Percentiles rank a stretch among this genome's conserved stretches.
phyloP scores from a whole-genome alignment of 306 rosid species.

The Corylus heterophylla region DNA sequence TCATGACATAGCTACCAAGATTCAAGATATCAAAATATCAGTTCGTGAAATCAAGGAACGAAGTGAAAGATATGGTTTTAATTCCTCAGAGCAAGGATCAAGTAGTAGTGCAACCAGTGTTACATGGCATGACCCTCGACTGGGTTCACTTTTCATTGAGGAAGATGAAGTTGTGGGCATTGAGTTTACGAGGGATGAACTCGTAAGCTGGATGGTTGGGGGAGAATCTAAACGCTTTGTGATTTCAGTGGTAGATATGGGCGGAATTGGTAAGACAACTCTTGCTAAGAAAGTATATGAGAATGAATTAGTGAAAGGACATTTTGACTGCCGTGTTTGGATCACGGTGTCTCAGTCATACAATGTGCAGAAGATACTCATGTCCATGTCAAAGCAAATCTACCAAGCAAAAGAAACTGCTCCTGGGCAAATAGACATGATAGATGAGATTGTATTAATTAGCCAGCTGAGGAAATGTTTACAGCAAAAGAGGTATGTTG shows the following conservation, averaged over 20 bases:
- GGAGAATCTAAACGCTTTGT: background rate
- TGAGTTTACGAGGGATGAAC: background rate
- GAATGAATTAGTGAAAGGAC: background rate
- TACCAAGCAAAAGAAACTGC: background rate
- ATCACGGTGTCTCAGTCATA: constrained; percentile 6
- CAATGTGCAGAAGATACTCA: background rate
- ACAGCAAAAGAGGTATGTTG: background rate
- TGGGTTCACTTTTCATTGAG: constrained; percentile 7
- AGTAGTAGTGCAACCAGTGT: background rate
- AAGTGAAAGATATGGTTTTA: constrained; percentile 5
- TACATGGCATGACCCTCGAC: constrained; percentile 3
- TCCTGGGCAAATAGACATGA: background rate
- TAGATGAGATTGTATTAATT: background rate
- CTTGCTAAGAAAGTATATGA: constrained; percentile 8
- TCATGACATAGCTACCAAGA: background rate
- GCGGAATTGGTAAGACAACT: constrained; percentile 1
- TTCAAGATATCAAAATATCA: constrained; percentile 1
- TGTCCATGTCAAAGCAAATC: background rate
- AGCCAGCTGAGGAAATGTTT: background rate
- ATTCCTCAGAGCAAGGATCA: background rate
- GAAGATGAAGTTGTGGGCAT: constrained; percentile 1
- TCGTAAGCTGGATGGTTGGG: background rate
- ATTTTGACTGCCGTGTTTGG: constrained; percentile 3
- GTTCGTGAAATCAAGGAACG: constrained; percentile 4
- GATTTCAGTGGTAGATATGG: background rate